Conservation (phyloP, 805 yeast species). For the Yarrowia sp. region DNA sequence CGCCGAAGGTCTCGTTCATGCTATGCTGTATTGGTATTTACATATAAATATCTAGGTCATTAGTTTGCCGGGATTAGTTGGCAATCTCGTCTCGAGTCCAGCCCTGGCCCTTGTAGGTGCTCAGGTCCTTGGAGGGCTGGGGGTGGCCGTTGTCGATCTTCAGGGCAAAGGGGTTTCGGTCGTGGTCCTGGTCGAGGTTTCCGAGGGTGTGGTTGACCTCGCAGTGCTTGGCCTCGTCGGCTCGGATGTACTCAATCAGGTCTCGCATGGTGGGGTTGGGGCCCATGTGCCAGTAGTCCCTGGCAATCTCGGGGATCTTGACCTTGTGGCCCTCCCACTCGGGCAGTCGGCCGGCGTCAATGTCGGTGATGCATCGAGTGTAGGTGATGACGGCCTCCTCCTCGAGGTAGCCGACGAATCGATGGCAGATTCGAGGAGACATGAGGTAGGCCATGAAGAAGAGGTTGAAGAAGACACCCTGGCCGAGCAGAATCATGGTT, state of each 20-base stretch:
- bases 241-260: conserved; percentile 66
- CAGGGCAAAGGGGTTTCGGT: conserved; percentile 73
- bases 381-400: conserved; percentile 79
- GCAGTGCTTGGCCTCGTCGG: conserved; percentile 80
- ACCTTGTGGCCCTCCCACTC: conserved; percentile 51
- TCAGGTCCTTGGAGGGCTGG: conserved; percentile 50
- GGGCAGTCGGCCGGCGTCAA: conserved; percentile 59
- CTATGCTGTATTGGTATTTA: conserved; percentile 14
- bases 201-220: conserved; percentile 82
- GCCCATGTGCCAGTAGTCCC: conserved; percentile 66
- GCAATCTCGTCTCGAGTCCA: conserved; percentile 51
- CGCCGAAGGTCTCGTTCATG: too few relatives aligned
- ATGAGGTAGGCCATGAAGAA: conserved; percentile 67
- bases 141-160: conserved; percentile 50
- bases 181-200: conserved; percentile 59
- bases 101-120: conserved; percentile 47
- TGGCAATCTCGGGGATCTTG: conserved; percentile 57
- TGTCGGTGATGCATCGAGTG: conserved; percentile 63
- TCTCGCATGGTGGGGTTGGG: conserved; percentile 63
- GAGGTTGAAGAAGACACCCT: conserved; percentile 71
- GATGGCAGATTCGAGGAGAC: conserved; percentile 69
- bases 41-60: conserved; percentile 19
- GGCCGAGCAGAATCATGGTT: conserved; percentile 63
- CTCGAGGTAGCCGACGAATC: conserved; percentile 79
- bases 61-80: neutral